Conservation (phyloP, 768 basidiomycete species). For the Lyophyllum atratum region DNA sequence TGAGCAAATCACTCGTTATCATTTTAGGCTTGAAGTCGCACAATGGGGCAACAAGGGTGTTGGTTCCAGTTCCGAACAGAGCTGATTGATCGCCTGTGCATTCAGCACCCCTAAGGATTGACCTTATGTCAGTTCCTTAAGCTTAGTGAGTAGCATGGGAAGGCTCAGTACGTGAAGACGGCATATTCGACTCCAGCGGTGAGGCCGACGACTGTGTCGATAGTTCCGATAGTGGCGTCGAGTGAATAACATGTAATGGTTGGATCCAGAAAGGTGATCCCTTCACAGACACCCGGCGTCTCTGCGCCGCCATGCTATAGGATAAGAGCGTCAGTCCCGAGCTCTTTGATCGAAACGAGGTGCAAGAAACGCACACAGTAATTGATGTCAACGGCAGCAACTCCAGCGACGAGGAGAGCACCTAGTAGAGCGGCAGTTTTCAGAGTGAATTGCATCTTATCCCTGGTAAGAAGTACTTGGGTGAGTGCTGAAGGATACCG, state of each 20-base stretch:
- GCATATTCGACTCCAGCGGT: slow-evolving; percentile 7
- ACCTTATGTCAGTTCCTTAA: background rate
- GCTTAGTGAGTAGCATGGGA: background rate
- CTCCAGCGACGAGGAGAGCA: slow-evolving; percentile 1
- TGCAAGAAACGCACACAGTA: slow-evolving; percentile 6
- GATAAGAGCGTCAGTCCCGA: background rate
- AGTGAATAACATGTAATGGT: slow-evolving; percentile 1
- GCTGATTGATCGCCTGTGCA: slow-evolving; percentile 5
- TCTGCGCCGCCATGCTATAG: slow-evolving; percentile 2
- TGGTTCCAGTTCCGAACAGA: slow-evolving; percentile 4
- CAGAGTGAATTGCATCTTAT: slow-evolving; percentile 1
- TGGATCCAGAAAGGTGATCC: slow-evolving; percentile 3
- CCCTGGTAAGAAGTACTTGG: background rate
- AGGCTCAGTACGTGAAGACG: slow-evolving; percentile 4
- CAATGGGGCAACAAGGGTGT: slow-evolving; percentile 6
- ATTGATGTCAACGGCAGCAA: slow-evolving; percentile 4
- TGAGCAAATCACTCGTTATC: background rate
- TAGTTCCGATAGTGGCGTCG: slow-evolving; percentile 1
- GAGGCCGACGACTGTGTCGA: slow-evolving; percentile 7
- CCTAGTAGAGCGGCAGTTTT: background rate
- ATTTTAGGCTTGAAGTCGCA: background rate
- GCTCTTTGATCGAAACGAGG: background rate
- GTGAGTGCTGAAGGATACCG: background rate
- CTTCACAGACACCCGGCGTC: background rate
- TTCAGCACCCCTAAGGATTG: background rate